These are phyloP conservation scores for Dujonia santamariae DNA, from an alignment of 1,139 yeast species.

Conservation along the genomic window DNA sequence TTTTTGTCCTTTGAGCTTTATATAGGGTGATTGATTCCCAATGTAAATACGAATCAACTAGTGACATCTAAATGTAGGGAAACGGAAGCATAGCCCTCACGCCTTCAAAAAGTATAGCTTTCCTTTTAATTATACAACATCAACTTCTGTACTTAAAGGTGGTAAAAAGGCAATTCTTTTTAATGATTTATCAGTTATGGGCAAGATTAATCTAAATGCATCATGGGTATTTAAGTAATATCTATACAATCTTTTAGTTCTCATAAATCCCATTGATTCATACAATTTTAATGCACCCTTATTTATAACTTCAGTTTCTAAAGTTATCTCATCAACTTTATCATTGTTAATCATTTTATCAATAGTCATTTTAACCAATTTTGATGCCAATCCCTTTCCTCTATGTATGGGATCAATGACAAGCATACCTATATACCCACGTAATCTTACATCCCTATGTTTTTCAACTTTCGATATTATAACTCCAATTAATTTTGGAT, in stretches of 20 bases:
- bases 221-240: conserved; percentile 91
- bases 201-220: conserved; percentile 73
- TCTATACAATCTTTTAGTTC: conserved; percentile 76
- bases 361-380: conserved; percentile 61
- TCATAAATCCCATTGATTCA: conserved; percentile 82
- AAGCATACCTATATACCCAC: conserved; percentile 96
- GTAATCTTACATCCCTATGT: conserved; percentile 64
- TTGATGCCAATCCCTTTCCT: conserved; percentile 78
- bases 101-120: too few species aligned
- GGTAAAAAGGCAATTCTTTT: conserved; percentile 31
- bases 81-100: too few species aligned
- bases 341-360: conserved; percentile 58
- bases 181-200: conserved; percentile 27
- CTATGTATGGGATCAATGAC: conserved; percentile 74
- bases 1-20: too few species aligned
- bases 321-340: conserved; percentile 79
- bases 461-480: conserved; percentile 81
- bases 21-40: too few species aligned
- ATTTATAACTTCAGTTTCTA: conserved; percentile 89
- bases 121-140: too few species aligned
- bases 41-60: too few species aligned
- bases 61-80: too few species aligned
- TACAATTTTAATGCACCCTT: conserved; percentile 72
- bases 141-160: too few species aligned
- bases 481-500: conserved; percentile 57